These are phyloP conservation scores for Spizellomyces punctatus DNA, from an alignment of 192 early-diverging fungal genomes.

Conservation along the genomic window DNA sequence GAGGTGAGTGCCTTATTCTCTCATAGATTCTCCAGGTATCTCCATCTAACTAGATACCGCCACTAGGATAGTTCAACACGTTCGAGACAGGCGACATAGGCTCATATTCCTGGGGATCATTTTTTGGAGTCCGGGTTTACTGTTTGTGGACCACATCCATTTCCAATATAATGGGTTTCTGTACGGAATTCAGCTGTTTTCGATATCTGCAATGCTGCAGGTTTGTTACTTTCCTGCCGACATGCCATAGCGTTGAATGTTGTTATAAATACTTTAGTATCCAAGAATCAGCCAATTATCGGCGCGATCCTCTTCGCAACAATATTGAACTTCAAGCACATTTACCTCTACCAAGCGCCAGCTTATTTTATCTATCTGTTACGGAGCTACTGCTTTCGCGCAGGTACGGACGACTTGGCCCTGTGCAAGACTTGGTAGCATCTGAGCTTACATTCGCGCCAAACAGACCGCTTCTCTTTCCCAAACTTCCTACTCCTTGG, in stretches of 20 bases:
- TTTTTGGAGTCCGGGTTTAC: conserved; percentile 48
- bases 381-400: conserved; percentile 71
- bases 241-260: background rate
- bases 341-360: conserved; percentile 79
- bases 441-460: background rate
- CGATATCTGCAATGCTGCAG: conserved; percentile 72
- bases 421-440: background rate
- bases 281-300: conserved; percentile 57
- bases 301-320: conserved; percentile 82
- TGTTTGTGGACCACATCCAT: conserved; percentile 93
- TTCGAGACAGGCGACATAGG: background rate
- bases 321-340: conserved; percentile 96
- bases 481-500: conserved; percentile 66
- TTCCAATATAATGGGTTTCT: conserved; percentile 97
- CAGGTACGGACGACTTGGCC: background rate
- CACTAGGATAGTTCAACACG: background rate
- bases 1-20: conserved; percentile 43
- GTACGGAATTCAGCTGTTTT: conserved; percentile 83
- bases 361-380: conserved; percentile 93
- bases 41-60: background rate
- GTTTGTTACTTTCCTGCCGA: conserved; percentile 29
- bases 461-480: conserved; percentile 32
- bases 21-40: background rate
- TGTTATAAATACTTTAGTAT: background rate
- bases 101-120: conserved; percentile 32